A percentile compares a stretch with the other conserved stretches of the same genome.
Conservation (phyloP, 2,329 filamentous ascomycete species). For the Hirsutella rhossiliensis region DNA sequence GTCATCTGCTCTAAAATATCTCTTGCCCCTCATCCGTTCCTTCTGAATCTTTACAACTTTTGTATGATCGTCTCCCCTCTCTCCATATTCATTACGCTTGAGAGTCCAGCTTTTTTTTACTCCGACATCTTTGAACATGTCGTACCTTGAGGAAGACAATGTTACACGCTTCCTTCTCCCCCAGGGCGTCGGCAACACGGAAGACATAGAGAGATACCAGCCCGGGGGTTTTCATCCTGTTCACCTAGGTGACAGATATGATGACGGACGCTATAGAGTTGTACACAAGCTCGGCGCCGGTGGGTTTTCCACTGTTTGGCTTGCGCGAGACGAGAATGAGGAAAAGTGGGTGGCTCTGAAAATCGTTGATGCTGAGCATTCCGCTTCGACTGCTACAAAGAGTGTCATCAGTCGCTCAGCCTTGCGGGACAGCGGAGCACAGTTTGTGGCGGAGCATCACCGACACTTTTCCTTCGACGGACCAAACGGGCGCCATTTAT, state of each 20-base stretch:
- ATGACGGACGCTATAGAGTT: neutral
- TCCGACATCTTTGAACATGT: neutral
- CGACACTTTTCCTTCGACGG: neutral
- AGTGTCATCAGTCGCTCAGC: neutral
- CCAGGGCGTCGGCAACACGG: neutral
- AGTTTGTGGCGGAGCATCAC: neutral
- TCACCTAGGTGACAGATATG: neutral
- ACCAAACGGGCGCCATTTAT: neutral
- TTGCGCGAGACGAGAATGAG: neutral
- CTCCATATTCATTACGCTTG: neutral
- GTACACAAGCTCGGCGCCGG: neutral
- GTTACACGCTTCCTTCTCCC: neutral
- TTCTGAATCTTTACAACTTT: neutral
- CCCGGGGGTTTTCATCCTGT: neutral
- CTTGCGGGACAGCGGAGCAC: neutral
- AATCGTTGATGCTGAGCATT: neutral
- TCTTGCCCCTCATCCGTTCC: neutral
- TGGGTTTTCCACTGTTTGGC: neutral
- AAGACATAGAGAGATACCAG: neutral
- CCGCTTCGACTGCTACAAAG: neutral
- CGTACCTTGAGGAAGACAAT: neutral
- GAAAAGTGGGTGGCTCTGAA: neutral
- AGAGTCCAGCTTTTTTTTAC: neutral
- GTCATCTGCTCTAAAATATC: neutral
- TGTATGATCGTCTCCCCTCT: neutral